Base-by-base conservation (phyloP, 805 yeast genomes). In the Yarrowia alimentaria region DNA sequence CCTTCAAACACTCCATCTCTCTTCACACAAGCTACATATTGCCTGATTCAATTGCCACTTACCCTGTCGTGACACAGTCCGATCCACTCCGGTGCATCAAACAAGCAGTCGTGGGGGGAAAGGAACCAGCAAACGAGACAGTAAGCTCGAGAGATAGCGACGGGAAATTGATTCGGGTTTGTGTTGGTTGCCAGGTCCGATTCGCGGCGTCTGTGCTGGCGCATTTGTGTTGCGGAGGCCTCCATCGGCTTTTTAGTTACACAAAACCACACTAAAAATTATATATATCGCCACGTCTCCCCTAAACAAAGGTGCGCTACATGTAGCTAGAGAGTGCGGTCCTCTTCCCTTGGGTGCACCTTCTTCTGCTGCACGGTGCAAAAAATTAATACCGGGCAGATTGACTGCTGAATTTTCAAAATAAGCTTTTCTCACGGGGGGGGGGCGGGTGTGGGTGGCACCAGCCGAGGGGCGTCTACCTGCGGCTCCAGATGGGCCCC, bases 361-460 rank as follows among this genome's bases (percentile, higher is more conserved):
- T 17, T 42, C 26, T 17, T 13, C 32, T 16, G 22, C 14, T 24
- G 24, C 51, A 24, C 37, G 12, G 18, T 29, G 24, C 25, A n/a
- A 20, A 16, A 24, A 9, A 17, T 31, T 32, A 48, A 38, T 33
- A 52, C 21, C 29, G 29, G 24, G 43, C 43, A n/a, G n/a, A n/a
- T n/a, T n/a, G n/a, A n/a, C n/a, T n/a, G n/a, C n/a, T n/a, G 16
- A 24, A 24, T 17, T 37, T 37, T 37, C 43, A 37, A 37, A 37
- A 37, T 25, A 37, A 37, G n/a, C n/a, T 37, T 37, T 37, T 7
- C 12, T 21, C 11, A 18, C 16, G 43, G 25, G 43, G 42, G 43
- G 25, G 43, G 42, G 42, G 49, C 49, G 28, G 40, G 37, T 24
- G 42, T n/a, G n/a, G n/a, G n/a, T n/a, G n/a, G n/a, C n/a, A n/a